These are phyloP conservation scores for Seminavis robusta DNA, from an alignment of 108 stramenopile genomes.

Conservation along the genomic window DNA sequence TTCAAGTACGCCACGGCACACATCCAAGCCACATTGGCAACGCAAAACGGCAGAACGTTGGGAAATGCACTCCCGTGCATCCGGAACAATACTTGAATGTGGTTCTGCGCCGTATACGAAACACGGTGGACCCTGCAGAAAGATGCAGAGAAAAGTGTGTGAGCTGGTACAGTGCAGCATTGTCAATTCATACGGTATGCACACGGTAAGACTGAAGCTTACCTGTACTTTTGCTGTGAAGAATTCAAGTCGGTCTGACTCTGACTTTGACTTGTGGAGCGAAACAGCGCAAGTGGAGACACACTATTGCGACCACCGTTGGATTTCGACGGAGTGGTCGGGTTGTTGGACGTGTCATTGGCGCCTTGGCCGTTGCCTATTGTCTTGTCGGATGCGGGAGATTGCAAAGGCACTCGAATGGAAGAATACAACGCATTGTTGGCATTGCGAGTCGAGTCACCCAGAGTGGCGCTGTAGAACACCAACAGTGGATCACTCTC, in stretches of 20 bases:
- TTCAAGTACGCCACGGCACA: conserved; percentile 7
- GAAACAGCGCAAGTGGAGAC: no score
- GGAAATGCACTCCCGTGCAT: conserved; percentile 27
- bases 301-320: no score
- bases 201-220: no score
- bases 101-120: conserved; percentile 3
- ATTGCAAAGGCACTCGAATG: not conserved
- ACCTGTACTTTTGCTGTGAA: no score
- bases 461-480: not conserved
- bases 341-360: no score
- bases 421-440: not conserved
- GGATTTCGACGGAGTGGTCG: no score
- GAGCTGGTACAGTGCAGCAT: no score
- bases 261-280: no score
- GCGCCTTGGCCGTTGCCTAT: not conserved
- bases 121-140: not conserved
- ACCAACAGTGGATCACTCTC: conserved; percentile 6
- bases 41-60: conserved; percentile 20
- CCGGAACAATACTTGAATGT: conserved; percentile 22
- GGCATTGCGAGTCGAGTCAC: no score
- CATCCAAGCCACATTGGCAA: conserved; percentile 11
- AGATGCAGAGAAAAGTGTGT: no score
- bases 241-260: no score
- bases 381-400: not conserved
- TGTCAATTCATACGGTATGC: no score